A percentile compares a stretch with the other conserved stretches of the same genome.
Conservation (phyloP, 306 rosid genomes). For the Quercus mongolica region DNA sequence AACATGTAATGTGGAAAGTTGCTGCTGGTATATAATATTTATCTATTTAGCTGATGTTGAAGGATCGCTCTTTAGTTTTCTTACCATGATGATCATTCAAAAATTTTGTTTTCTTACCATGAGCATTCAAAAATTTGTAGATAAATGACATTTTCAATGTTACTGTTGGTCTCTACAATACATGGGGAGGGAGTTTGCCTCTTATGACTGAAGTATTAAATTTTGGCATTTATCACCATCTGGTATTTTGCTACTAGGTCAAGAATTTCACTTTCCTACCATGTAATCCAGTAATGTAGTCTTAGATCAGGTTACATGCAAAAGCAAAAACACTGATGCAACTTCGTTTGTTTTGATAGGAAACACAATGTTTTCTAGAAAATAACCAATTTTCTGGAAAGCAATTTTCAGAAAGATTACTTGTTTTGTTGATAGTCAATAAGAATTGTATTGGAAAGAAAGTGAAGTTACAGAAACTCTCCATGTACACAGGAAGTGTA, state of each 20-base stretch:
- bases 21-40: slow-evolving; percentile 22
- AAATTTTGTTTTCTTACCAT: background rate
- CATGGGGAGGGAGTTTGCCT: background rate
- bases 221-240: background rate
- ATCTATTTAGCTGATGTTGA: slow-evolving; percentile 6
- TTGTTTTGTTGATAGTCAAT: too few species aligned
- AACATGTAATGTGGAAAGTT: slow-evolving; percentile 25
- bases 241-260: background rate
- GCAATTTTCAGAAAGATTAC: too few species aligned
- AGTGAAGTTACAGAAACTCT: too few species aligned
- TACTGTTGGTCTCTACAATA: background rate
- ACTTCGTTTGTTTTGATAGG: too few species aligned
- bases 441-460: too few species aligned
- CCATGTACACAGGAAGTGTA: too few species aligned
- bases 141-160: background rate
- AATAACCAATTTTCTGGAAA: too few species aligned
- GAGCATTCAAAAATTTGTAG: background rate
- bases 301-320: background rate
- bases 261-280: background rate
- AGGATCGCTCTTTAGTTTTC: background rate
- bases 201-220: too few species aligned
- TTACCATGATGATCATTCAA: background rate
- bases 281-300: too few species aligned
- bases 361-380: too few species aligned
- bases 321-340: too few species aligned